Conservation (phyloP, 2,329 filamentous ascomycete genomes). For the Diplodia intermedia region DNA sequence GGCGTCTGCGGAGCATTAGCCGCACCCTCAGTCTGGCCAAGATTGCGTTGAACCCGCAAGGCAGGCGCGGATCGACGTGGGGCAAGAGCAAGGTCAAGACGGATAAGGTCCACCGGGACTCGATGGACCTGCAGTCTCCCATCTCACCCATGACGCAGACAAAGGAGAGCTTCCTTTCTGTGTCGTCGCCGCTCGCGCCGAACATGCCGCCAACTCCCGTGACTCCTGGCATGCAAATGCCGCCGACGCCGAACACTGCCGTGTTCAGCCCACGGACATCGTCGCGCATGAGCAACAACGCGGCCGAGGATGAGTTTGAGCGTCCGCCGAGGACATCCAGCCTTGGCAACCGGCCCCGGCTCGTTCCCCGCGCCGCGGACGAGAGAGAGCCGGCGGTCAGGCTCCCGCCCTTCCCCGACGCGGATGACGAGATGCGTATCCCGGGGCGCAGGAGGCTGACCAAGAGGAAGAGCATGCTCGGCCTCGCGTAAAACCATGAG, state of each 20-base stretch:
- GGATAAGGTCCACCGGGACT: slow-evolving; percentile 20
- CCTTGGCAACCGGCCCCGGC: slow-evolving; percentile 35
- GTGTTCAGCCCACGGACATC: slow-evolving; percentile 18
- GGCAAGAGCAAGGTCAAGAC: slow-evolving; percentile 26
- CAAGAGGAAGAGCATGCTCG: slow-evolving; percentile 49
- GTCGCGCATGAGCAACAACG: slow-evolving; percentile 24
- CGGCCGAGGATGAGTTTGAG: slow-evolving; percentile 10
- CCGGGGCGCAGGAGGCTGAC: slow-evolving; percentile 39
- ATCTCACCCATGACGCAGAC: slow-evolving; percentile 29
- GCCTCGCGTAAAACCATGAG: slow-evolving; percentile 32
- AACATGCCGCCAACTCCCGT: slow-evolving; percentile 43
- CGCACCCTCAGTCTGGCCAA: slow-evolving; percentile 48
- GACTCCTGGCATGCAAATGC: slow-evolving; percentile 46
- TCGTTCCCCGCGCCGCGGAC: slow-evolving; percentile 46
- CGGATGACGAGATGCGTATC: slow-evolving; percentile 32
- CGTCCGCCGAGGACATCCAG: slow-evolving; percentile 18
- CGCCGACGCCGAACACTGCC: slow-evolving; percentile 20
- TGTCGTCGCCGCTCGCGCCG: slow-evolving; percentile 20
- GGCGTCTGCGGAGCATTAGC: slow-evolving; percentile 47
- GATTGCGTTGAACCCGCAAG: slow-evolving; percentile 45
- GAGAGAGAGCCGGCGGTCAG: slow-evolving; percentile 46
- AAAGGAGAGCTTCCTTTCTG: slow-evolving; percentile 15
- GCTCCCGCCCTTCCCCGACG: slow-evolving; percentile 43
- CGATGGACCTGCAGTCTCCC: slow-evolving; percentile 21
- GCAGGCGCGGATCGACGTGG: slow-evolving; percentile 23